phyloP scores from a whole-genome alignment of 2,329 filamentous ascomycete species.

The Elsinoe arachidis region DNA sequence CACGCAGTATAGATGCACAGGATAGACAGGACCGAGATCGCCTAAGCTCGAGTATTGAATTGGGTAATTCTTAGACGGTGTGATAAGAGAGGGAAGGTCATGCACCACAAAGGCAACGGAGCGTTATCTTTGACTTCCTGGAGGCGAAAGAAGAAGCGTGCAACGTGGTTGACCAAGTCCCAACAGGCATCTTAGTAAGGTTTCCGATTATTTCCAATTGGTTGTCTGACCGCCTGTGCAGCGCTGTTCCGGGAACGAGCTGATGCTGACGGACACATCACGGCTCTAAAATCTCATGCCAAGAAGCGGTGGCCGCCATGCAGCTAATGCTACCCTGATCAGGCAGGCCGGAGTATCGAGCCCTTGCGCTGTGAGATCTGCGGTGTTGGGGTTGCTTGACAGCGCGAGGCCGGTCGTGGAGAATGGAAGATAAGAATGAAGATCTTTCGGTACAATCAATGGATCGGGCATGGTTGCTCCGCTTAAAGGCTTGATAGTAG shows the following conservation, averaged over 20 bases:
- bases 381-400: neutral
- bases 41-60: neutral
- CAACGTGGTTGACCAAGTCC: neutral
- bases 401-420: neutral
- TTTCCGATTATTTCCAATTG: neutral
- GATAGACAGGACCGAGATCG: neutral
- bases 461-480: neutral
- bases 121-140: conserved; percentile 3
- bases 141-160: neutral
- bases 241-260: neutral
- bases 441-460: conserved; percentile 1
- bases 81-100: conserved; percentile 3
- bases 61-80: neutral
- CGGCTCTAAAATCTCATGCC: neutral
- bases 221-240: neutral
- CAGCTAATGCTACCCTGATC: neutral
- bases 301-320: neutral
- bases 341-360: neutral
- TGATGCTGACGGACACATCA: neutral
- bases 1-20: neutral
- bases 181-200: neutral
- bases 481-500: conserved; percentile 5
- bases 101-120: neutral
- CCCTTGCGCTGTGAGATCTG: neutral
- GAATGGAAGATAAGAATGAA: conserved; percentile 3